phyloP scores from a whole-genome alignment of 106 monocot genomes.

The Platanthera guangdongensis region DNA sequence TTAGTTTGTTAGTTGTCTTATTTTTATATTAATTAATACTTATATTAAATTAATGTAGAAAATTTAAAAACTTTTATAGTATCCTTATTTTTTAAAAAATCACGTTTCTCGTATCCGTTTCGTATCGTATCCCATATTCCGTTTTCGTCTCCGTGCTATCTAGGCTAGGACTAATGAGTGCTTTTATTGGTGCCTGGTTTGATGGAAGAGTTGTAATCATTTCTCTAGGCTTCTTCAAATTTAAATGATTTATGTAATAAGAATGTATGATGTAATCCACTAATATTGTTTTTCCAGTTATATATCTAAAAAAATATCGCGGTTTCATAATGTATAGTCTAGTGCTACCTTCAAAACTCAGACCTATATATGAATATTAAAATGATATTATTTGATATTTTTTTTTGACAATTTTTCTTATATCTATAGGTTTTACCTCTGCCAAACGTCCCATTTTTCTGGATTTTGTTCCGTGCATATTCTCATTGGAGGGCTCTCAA shows the following conservation, averaged over 20 bases:
- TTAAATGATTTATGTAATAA: neutral
- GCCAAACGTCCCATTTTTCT: conserved; percentile 91
- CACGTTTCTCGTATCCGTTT: too few relatives aligned
- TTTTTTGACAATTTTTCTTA: neutral
- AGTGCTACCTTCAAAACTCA: neutral
- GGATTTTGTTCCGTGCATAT: conserved; percentile 82
- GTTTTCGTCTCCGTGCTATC: too few relatives aligned
- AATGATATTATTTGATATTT: neutral
- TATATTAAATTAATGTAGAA: too few relatives aligned
- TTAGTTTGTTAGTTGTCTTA: too few relatives aligned
- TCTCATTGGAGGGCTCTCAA: conserved; percentile 87
- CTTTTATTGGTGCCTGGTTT: neutral
- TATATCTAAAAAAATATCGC: neutral
- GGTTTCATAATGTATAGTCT: neutral
- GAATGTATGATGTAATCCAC: neutral
- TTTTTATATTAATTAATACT: too few relatives aligned
- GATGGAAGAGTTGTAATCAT: neutral
- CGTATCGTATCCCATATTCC: too few relatives aligned
- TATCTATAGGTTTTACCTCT: conserved; percentile 61
- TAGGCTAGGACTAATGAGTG: neutral
- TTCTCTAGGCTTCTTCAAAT: neutral
- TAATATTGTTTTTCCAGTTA: neutral
- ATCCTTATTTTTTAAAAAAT: too few relatives aligned
- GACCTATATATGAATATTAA: neutral
- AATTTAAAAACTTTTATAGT: too few relatives aligned